Conservation (phyloP, 2,329 filamentous ascomycete genomes). For the Penicillium digitatum region DNA sequence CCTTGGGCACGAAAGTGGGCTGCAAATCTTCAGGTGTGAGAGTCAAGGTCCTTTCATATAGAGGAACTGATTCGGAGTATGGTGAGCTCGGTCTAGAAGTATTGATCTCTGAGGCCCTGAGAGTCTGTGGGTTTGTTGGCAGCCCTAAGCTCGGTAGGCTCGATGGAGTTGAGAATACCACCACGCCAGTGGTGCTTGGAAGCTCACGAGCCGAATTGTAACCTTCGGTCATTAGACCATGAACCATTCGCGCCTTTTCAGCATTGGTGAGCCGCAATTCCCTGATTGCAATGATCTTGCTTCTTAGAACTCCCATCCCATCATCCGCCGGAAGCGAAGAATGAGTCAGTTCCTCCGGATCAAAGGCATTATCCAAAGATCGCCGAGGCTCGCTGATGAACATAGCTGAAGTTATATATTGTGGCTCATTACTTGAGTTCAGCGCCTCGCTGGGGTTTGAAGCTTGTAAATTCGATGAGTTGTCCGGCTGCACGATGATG, state of each 20-base stretch:
- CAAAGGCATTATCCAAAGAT: neutral
- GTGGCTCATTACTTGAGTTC: neutral
- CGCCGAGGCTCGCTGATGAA: neutral
- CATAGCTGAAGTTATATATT: neutral
- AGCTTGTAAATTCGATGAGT: neutral
- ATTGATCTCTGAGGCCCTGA: conserved; percentile 24
- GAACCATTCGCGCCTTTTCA: conserved; percentile 69
- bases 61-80: conserved; percentile 27
- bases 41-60: conserved; percentile 37
- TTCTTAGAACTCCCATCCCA: conserved; percentile 66
- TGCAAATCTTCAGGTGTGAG: conserved; percentile 55
- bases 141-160: conserved; percentile 26
- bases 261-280: conserved; percentile 53
- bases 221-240: conserved; percentile 65
- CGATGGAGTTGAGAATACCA: conserved; percentile 21
- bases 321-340: conserved; percentile 66
- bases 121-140: conserved; percentile 31
- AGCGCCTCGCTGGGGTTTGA: neutral
- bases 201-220: conserved; percentile 51
- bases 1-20: conserved; percentile 61
- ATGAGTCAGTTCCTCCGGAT: conserved; percentile 19
- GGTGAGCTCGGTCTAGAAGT: conserved; percentile 28
- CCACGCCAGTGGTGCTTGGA: conserved; percentile 2
- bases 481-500: neutral
- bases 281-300: conserved; percentile 66